A percentile compares a stretch with the other conserved stretches of the same genome.
phyloP scores from a whole-genome alignment of 1,139 yeast species.

The Candida glucosophila region DNA sequence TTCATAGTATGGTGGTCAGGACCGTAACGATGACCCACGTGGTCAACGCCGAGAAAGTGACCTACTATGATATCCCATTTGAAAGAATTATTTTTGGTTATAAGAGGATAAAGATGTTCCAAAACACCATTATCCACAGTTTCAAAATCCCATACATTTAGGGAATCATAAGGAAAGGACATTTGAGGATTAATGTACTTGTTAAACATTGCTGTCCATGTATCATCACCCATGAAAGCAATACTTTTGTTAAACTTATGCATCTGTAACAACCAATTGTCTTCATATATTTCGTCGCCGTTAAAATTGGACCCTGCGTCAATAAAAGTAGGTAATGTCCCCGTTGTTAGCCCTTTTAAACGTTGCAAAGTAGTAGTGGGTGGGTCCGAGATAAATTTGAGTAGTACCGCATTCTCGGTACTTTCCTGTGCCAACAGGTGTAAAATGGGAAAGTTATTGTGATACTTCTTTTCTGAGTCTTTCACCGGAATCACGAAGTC shows the following conservation, averaged over 20 bases:
- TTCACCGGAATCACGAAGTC: slow-evolving; percentile 79
- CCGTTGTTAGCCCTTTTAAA: slow-evolving; percentile 89
- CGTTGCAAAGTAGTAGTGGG: slow-evolving; percentile 96
- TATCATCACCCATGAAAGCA: slow-evolving; percentile 92
- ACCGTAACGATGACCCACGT: slow-evolving; percentile 94
- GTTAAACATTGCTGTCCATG: slow-evolving; percentile 82
- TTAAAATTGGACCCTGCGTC: slow-evolving; percentile 97
- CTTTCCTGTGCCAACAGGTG: slow-evolving; percentile 39
- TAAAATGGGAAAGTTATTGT: slow-evolving; percentile 60
- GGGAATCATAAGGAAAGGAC: slow-evolving; percentile 71
- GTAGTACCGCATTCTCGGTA: slow-evolving; percentile 47
- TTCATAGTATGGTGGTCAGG: slow-evolving; percentile 83
- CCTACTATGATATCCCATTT: slow-evolving; percentile 85
- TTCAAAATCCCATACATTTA: slow-evolving; percentile 91
- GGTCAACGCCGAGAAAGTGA: slow-evolving; percentile 93
- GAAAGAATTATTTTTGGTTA: slow-evolving; percentile 21
- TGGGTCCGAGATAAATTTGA: slow-evolving; percentile 90
- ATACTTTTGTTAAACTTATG: slow-evolving; percentile 46
- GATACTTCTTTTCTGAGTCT: slow-evolving; percentile 34
- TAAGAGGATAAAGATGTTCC: slow-evolving; percentile 50
- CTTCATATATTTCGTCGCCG: slow-evolving; percentile 87
- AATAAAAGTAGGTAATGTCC: slow-evolving; percentile 88
- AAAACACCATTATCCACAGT: slow-evolving; percentile 92
- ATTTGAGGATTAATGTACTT: slow-evolving; percentile 51
- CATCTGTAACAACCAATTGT: slow-evolving; percentile 76